Evolutionary conservation across 2,329 filamentous ascomycete species (phyloP).

Genomic region (Pseudogymnoascus sp.): DNA sequence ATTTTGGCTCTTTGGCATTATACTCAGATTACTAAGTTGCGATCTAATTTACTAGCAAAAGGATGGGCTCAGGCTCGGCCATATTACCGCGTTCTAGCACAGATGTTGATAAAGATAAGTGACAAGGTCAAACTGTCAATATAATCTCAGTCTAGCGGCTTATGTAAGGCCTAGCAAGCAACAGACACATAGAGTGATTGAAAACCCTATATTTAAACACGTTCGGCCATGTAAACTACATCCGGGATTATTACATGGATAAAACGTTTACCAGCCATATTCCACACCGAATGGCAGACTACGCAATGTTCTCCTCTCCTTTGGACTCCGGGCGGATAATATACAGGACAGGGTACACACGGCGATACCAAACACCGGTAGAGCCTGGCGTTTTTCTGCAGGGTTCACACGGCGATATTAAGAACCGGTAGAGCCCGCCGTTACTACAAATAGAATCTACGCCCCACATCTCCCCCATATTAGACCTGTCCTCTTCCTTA

Average conservation of each 20-base stretch:
- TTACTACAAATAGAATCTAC: background rate
- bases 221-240: background rate
- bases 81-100: background rate
- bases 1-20: background rate
- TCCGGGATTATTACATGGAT: background rate
- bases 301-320: background rate
- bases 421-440: background rate
- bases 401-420: background rate
- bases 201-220: background rate
- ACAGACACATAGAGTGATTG: background rate
- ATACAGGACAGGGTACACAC: background rate
- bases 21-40: background rate
- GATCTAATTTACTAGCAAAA: background rate
- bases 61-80: background rate
- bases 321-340: background rate
- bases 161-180: background rate
- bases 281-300: background rate
- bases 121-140: background rate
- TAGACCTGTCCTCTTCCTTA: background rate
- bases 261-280: background rate
- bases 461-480: background rate
- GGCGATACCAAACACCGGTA: background rate
- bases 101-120: background rate
- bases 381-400: background rate
- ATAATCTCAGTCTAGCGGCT: background rate